Percentiles rank a stretch among this genome's conserved stretches.
These are phyloP conservation scores for Nitzschia sp. DNA, from an alignment of 108 stramenopile genomes.

Conservation along the genomic window DNA sequence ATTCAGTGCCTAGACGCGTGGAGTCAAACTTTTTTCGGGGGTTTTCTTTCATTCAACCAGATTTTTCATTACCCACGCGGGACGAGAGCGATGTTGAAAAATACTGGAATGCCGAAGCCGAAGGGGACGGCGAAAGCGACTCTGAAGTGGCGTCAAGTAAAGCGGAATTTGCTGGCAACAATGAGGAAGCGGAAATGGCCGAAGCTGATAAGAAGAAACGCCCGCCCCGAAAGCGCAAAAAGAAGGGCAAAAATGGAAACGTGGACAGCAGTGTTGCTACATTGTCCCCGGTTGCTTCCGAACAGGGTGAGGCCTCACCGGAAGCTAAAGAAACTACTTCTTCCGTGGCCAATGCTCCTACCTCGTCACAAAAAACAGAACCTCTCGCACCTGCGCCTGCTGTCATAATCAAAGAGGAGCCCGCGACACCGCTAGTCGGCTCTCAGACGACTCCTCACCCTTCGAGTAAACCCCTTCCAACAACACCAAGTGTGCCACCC, in stretches of 20 bases:
- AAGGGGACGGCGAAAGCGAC: slow-evolving; percentile 77
- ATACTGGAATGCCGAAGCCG: slow-evolving; percentile 76
- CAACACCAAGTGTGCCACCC: too few species aligned
- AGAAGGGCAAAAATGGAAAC: slow-evolving; percentile 5
- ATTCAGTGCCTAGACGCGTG: slow-evolving; percentile 54
- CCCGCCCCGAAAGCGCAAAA: slow-evolving; percentile 21
- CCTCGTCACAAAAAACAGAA: background rate
- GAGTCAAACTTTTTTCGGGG: slow-evolving; percentile 78
- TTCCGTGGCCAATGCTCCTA: background rate
- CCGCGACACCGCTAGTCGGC: too few species aligned
- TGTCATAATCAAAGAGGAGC: background rate
- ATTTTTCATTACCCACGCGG: slow-evolving; percentile 74
- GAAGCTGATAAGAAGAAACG: slow-evolving; percentile 28
- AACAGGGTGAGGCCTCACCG: background rate
- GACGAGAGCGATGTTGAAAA: slow-evolving; percentile 54
- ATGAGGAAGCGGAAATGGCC: slow-evolving; percentile 76
- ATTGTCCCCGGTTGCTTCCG: slow-evolving; percentile 2
- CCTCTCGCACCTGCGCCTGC: background rate
- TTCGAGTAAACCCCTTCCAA: too few species aligned
- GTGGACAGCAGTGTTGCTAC: background rate
- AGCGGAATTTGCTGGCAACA: too few species aligned
- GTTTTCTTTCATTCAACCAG: slow-evolving; percentile 87
- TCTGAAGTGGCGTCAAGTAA: slow-evolving; percentile 82
- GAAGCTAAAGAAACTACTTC: background rate
- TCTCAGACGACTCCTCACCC: too few species aligned